Conservation (phyloP, 139 green algal genomes). For the Nannochloris sp. region DNA sequence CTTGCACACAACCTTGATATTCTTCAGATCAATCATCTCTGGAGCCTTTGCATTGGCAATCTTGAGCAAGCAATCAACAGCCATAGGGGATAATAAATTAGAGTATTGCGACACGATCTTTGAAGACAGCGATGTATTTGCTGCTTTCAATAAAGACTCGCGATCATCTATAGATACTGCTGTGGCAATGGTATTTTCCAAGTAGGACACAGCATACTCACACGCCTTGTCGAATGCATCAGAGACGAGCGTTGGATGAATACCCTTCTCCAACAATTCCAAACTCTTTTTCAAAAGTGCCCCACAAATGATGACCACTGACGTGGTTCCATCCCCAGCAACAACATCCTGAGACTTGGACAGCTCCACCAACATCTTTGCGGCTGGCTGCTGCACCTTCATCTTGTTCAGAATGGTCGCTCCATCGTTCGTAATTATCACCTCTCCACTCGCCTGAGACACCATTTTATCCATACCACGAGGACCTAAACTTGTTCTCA, state of each 20-base stretch:
- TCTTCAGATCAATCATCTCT: constrained; percentile 82
- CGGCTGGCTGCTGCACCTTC: constrained; percentile 89
- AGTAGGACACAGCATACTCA: constrained; percentile 52
- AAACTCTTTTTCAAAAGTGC: constrained; percentile 88
- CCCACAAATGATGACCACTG: constrained; percentile 84
- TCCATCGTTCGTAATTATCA: constrained; percentile 99
- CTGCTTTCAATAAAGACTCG: constrained; percentile 78
- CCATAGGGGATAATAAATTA: constrained; percentile 89
- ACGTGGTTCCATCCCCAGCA: constrained; percentile 95
- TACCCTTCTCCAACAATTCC: constrained; percentile 67
- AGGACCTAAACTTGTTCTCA: constrained; percentile 88
- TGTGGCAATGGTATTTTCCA: constrained; percentile 51
- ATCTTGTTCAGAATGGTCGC: constrained; percentile 99
- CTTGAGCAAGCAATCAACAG: constrained; percentile 85
- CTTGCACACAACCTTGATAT: constrained; percentile 91
- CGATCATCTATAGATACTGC: constrained; percentile 87
- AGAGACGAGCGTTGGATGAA: constrained; percentile 94
- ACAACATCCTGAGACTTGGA: constrained; percentile 96
- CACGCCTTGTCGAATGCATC: constrained; percentile 83
- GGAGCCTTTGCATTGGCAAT: constrained; percentile 72
- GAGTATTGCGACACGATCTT: constrained; percentile 97
- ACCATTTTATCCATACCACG: constrained; percentile 99
- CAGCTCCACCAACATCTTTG: constrained; percentile 99
- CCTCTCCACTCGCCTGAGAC: constrained; percentile 74
- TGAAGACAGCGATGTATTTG: constrained; percentile 83